Evolutionary conservation across 352 stramenopile species (phyloP).

Genomic region (Blastocystis sp.): DNA sequence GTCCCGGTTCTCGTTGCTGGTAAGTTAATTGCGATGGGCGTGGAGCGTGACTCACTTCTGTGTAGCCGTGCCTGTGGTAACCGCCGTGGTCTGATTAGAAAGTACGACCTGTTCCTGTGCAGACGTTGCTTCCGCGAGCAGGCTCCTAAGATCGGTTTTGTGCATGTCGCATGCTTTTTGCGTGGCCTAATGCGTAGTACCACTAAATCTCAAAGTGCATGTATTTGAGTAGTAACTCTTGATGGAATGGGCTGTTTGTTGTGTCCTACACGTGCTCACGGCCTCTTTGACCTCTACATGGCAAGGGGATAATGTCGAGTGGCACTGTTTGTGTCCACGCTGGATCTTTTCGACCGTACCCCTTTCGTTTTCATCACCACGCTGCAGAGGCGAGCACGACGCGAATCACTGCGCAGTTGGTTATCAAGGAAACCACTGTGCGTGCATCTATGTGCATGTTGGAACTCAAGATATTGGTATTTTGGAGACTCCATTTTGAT

Average conservation of each 20-base stretch:
- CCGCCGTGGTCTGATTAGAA: constrained; percentile 87
- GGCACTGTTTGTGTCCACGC: too few species aligned
- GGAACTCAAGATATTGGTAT: constrained; percentile 48
- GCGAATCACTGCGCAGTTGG: background rate
- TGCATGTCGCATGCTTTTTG: constrained; percentile 14
- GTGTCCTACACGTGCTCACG: background rate
- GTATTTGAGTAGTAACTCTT: background rate
- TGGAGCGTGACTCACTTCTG: constrained; percentile 10
- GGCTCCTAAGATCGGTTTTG: constrained; percentile 89
- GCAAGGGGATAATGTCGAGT: too few species aligned
- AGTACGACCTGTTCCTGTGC: constrained; percentile 92
- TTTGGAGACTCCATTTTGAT: background rate
- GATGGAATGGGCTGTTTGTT: background rate
- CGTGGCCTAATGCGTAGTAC: constrained; percentile 5
- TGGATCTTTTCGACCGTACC: too few species aligned
- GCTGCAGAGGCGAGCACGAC: too few species aligned
- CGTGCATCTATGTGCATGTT: background rate
- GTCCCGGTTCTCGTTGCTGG: constrained; percentile 71
- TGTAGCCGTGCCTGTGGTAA: constrained; percentile 82
- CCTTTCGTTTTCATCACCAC: too few species aligned
- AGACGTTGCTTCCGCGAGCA: constrained; percentile 90
- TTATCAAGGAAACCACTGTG: constrained; percentile 16
- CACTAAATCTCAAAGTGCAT: constrained; percentile 48
- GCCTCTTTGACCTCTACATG: too few species aligned
- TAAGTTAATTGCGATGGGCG: constrained; percentile 44